phyloP scores from a whole-genome alignment of 2,329 filamentous ascomycete species.

The Colletotrichum lupini region DNA sequence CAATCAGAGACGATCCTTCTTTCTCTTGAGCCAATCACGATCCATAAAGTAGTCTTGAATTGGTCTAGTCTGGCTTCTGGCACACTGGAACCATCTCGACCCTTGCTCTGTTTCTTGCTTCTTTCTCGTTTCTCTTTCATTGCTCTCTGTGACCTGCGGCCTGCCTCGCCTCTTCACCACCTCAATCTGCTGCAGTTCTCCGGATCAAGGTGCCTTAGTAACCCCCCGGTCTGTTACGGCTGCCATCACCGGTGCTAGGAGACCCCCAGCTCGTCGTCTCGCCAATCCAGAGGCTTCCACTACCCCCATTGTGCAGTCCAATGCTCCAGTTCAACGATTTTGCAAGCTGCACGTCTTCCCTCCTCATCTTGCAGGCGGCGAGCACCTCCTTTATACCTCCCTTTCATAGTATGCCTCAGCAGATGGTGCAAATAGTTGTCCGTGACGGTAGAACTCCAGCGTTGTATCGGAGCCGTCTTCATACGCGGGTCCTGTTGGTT shows the following conservation, averaged over 20 bases:
- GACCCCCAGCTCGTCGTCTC: slow-evolving; percentile 19
- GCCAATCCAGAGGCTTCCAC: slow-evolving; percentile 20
- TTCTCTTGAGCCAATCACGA: not conserved
- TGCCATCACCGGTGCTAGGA: slow-evolving; percentile 21
- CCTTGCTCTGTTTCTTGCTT: not conserved
- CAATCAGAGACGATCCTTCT: not conserved
- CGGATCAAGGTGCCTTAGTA: not conserved
- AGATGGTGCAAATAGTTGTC: not conserved
- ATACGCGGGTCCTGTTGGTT: not conserved
- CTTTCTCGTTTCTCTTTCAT: not conserved
- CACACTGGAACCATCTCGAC: slow-evolving; percentile 22
- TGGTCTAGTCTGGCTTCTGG: slow-evolving; percentile 13
- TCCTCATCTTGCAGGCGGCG: not conserved
- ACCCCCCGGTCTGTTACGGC: slow-evolving; percentile 23
- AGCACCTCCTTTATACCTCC: not conserved
- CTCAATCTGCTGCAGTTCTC: slow-evolving; percentile 3
- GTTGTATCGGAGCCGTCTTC: not conserved
- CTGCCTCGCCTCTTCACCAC: not conserved
- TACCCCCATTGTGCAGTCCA: not conserved
- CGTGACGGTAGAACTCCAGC: not conserved
- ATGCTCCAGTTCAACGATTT: not conserved
- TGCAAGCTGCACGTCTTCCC: slow-evolving; percentile 12
- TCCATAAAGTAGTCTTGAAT: not conserved
- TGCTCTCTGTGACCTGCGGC: not conserved
- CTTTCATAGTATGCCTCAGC: not conserved